Conservation (phyloP, 2,329 filamentous ascomycete genomes). For the Talaromyces sp. region DNA sequence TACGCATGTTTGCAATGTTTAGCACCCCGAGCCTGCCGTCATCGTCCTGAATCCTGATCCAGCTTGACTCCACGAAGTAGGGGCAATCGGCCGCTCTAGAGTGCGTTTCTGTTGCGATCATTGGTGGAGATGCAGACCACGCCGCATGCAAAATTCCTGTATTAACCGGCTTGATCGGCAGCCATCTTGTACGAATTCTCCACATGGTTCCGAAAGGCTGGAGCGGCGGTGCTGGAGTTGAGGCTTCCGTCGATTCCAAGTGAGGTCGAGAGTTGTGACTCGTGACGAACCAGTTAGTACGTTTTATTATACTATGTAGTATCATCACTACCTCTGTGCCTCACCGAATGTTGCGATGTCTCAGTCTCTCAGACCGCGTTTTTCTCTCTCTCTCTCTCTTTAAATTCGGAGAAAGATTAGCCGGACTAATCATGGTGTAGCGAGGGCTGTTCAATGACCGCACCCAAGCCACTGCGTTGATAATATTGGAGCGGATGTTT, state of each 20-base stretch:
- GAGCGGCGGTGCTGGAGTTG: constrained; percentile 2
- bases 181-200: constrained; percentile 10
- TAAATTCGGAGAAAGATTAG: not conserved
- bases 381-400: too few relatives aligned
- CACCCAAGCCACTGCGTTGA: not conserved
- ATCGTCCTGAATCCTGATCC: not conserved
- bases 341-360: constrained; percentile 6
- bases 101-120: not conserved
- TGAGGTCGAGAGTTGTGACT: too few relatives aligned
- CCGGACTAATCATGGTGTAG: not conserved
- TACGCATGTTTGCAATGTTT: constrained; percentile 8
- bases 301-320: not conserved
- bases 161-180: constrained; percentile 12
- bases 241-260: constrained; percentile 4
- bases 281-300: not conserved
- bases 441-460: constrained; percentile 2
- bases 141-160: constrained; percentile 12
- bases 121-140: not conserved
- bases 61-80: not conserved
- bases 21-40: not conserved
- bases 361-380: constrained; percentile 6
- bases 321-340: not conserved
- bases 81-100: not conserved
- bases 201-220: constrained; percentile 9
- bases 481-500: not conserved